These are phyloP conservation scores for Suhomyces chickasaworum DNA, from an alignment of 1,139 yeast genomes.

Conservation along the genomic window DNA sequence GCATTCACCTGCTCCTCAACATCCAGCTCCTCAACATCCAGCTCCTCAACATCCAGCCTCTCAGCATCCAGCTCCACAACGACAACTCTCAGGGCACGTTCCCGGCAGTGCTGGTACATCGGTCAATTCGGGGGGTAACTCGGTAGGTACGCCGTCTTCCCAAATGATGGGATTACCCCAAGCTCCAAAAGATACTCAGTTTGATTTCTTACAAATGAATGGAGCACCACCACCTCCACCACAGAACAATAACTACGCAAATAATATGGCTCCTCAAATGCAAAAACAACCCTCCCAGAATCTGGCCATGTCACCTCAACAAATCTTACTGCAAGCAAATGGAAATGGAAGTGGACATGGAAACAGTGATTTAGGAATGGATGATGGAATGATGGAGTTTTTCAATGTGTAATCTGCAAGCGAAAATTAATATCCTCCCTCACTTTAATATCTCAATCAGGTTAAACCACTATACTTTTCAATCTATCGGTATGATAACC, in stretches of 20 bases:
- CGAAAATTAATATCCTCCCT: background rate
- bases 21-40: slow-evolving; percentile 3
- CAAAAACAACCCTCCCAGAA: slow-evolving; percentile 10
- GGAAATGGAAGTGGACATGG: slow-evolving; percentile 22
- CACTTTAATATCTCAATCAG: background rate
- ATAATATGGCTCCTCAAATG: slow-evolving; percentile 4
- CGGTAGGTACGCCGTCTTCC: background rate
- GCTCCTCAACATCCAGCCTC: slow-evolving; percentile 11
- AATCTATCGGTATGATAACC: background rate
- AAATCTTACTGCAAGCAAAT: slow-evolving; percentile 37
- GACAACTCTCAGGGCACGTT: slow-evolving; percentile 2
- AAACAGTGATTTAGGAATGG: slow-evolving; percentile 16
- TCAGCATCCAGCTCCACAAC: slow-evolving; percentile 1
- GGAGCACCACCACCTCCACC: slow-evolving; percentile 9
- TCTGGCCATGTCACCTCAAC: slow-evolving; percentile 43
- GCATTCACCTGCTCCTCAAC: slow-evolving; percentile 10
- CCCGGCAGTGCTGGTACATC: slow-evolving; percentile 1
- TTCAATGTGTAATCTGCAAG: slow-evolving; percentile 11
- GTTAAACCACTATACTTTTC: background rate
- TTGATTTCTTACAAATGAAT: slow-evolving; percentile 8
- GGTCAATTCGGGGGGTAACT: slow-evolving; percentile 35
- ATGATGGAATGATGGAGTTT: slow-evolving; percentile 22
- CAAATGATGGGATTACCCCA: slow-evolving; percentile 1
- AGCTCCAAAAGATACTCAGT: slow-evolving; percentile 4
- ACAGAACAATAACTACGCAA: slow-evolving; percentile 7